phyloP scores from a whole-genome alignment of 257 asterid genomes.

The Datura wrightii region DNA sequence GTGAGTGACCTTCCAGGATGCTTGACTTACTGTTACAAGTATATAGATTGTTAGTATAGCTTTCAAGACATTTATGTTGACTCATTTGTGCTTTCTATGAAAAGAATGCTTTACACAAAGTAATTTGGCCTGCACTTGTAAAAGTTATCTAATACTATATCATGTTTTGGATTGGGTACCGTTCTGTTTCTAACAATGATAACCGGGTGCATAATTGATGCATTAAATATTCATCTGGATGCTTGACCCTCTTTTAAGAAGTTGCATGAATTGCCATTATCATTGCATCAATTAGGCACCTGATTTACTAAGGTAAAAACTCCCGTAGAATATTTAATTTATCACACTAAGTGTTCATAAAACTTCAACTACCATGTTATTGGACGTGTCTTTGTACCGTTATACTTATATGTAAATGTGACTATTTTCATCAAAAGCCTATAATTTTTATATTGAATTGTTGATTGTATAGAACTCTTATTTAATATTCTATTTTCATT shows the following conservation, averaged over 20 bases:
- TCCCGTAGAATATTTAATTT: not conserved
- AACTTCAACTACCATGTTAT: not conserved
- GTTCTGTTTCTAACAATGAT: conserved; percentile 16
- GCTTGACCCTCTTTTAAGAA: not conserved
- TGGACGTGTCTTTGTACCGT: not conserved
- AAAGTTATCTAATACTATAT: not conserved
- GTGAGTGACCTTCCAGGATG: conserved; percentile 48
- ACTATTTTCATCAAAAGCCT: not conserved
- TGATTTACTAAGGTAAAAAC: not conserved
- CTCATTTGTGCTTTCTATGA: not conserved
- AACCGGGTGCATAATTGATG: not conserved
- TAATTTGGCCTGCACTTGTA: conserved; percentile 13
- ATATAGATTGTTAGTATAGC: not conserved
- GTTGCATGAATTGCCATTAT: conserved; percentile 10
- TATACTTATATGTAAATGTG: not conserved
- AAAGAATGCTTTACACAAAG: not conserved
- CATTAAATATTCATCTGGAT: conserved; percentile 16
- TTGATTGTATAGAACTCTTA: not conserved
- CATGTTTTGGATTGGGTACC: not conserved
- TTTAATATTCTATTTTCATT: not conserved
- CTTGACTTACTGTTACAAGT: conserved; percentile 18
- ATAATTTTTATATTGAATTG: not conserved
- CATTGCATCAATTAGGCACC: conserved; percentile 7
- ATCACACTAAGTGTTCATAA: not conserved
- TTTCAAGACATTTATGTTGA: not conserved